These are phyloP conservation scores for Heracleum sosnowskyi DNA, from an alignment of 129 eudicot species.

Conservation along the genomic window DNA sequence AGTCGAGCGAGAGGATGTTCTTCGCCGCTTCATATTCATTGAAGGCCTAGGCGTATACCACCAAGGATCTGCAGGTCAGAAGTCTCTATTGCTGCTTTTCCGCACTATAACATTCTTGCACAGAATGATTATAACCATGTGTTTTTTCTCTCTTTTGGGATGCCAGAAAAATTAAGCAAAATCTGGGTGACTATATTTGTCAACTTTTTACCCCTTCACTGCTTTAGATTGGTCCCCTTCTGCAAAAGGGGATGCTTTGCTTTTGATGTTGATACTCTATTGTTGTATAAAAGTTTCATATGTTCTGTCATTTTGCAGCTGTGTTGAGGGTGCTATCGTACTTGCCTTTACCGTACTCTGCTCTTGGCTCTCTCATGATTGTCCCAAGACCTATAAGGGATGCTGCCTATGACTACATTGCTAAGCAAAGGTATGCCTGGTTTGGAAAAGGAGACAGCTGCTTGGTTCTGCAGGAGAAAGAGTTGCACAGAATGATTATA, in stretches of 20 bases:
- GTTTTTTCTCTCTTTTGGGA: background rate
- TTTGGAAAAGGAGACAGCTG: conserved; percentile 84
- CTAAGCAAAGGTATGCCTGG: conserved; percentile 69
- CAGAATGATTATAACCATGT: background rate
- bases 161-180: background rate
- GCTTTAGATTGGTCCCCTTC: background rate
- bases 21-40: conserved; percentile 72
- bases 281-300: background rate
- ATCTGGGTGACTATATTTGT: background rate
- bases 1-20: conserved; percentile 69
- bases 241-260: background rate
- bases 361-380: conserved; percentile 47
- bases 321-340: conserved; percentile 73
- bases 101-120: background rate
- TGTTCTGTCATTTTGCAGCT: conserved; percentile 42
- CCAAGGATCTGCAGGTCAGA: conserved; percentile 85
- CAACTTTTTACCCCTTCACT: background rate
- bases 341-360: conserved; percentile 80
- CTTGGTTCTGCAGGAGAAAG: conserved; percentile 73
- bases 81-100: conserved; percentile 3
- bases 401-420: conserved; percentile 74
- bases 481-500: conserved; percentile 5
- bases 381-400: conserved; percentile 82
- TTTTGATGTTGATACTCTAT: background rate
- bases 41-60: conserved; percentile 80